Conservation (phyloP, 257 asterid genomes). For the Agastache rugosa region DNA sequence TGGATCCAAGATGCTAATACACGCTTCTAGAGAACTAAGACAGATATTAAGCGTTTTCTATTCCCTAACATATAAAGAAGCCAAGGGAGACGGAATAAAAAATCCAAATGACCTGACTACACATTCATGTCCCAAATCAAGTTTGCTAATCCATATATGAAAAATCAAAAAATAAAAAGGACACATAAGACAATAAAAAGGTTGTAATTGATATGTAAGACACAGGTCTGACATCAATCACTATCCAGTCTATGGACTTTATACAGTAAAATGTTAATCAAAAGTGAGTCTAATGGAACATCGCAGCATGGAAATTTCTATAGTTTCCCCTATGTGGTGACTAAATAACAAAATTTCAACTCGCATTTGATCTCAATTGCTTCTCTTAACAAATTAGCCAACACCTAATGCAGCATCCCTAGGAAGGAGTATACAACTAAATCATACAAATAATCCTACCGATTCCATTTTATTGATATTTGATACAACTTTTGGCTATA, state of each 20-base stretch:
- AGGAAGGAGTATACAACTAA: constrained; percentile 8
- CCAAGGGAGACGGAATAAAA: background rate
- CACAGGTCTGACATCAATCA: background rate
- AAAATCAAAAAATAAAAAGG: background rate
- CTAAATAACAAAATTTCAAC: background rate
- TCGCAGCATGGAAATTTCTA: constrained; percentile 3
- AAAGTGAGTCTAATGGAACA: background rate
- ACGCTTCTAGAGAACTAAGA: constrained; percentile 9
- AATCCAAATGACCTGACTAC: constrained; percentile 14
- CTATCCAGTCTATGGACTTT: constrained; percentile 14
- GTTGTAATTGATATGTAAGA: constrained; percentile 3
- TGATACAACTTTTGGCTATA: background rate
- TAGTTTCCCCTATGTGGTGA: background rate
- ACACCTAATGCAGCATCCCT: background rate
- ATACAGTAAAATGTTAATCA: background rate
- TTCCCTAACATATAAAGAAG: background rate
- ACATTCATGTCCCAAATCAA: constrained; percentile 7
- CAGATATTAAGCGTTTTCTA: background rate
- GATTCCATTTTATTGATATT: background rate
- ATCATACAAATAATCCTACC: constrained; percentile 2
- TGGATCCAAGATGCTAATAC: background rate
- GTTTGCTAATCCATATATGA: background rate
- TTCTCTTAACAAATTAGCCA: background rate
- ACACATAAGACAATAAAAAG: background rate
- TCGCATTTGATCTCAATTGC: background rate